Evolutionary conservation across 2,329 filamentous ascomycete genomes (phyloP), one percentile per base, ranked within the genome.

Genomic region (Diaporthe humulicola): DNA sequence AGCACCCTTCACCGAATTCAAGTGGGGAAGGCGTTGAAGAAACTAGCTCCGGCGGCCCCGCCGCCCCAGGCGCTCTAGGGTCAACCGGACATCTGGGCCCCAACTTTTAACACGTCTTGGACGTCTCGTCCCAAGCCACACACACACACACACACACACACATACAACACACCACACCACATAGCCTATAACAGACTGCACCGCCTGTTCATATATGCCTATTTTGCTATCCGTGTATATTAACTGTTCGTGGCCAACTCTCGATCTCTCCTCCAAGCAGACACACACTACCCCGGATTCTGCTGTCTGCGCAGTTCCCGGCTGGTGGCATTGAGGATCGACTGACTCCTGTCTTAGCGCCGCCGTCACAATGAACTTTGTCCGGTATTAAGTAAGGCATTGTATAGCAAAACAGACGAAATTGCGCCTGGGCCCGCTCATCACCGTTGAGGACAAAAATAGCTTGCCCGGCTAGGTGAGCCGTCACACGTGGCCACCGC

Each of bases 11-110:
- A 58, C 70, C 70, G 70, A 54, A 54, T 30, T 40, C 33, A 22
- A 54, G 70, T 72, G 70, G 70, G 70, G 57, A 61, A 64, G 70
- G 57, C 42, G 42, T 38, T 64, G 70, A 67, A 72, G 70, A 72
- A 72, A 64, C 56, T 72, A 64, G 70, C 57, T 58, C 70, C 57
- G 70, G 70, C 30, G 56, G 70, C 70, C 58, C 70, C 70, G 70
- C 70, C 30, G 28, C 61, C 15, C 33, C 28, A 50, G 61, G 42
- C 42, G 17, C 40, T 42, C 61, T 66, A 50, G 61, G 28, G 40
- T 66, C 61, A 19, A 50, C 42, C 61, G 61, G 60, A 66, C 60
- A 67, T 67, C n/a, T 52, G 30, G 61, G 61, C 30, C 61, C 61
- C 61, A 52, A 42, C 61, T 67, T 67, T 67, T 67, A 67, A 67